A percentile compares a stretch with the other conserved stretches of the same genome.
These are phyloP conservation scores for Candida neerlandica DNA, from an alignment of 1,139 yeast genomes.

Conservation along the genomic window DNA sequence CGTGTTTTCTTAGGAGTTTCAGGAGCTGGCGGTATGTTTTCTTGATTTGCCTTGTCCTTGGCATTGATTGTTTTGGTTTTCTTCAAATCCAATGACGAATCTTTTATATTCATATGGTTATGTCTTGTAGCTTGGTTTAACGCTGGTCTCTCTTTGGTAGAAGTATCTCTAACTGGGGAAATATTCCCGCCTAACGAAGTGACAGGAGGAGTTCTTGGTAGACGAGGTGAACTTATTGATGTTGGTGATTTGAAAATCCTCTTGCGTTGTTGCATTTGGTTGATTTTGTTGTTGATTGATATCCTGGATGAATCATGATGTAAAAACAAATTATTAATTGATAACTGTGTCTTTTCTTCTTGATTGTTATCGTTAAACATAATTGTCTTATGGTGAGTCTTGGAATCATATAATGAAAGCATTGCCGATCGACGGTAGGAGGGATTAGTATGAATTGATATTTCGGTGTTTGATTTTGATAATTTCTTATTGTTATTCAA, in stretches of 20 bases:
- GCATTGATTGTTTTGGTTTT: conserved; percentile 21
- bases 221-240: conserved; percentile 8
- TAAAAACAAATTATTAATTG: conserved; percentile 40
- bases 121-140: conserved; percentile 22
- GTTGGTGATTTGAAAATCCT: conserved; percentile 14
- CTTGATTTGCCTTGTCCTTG: conserved; percentile 12
- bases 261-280: conserved; percentile 22
- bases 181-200: conserved; percentile 6
- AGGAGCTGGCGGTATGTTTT: conserved; percentile 10
- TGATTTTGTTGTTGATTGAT: conserved; percentile 37
- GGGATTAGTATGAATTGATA: conserved; percentile 51
- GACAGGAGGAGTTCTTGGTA: conserved; percentile 5
- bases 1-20: conserved; percentile 26
- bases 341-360: conserved; percentile 43
- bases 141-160: conserved; percentile 2
- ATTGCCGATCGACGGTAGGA: conserved; percentile 57
- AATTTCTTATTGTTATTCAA: conserved; percentile 22
- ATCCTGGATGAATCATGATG: conserved; percentile 46
- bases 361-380: conserved; percentile 33
- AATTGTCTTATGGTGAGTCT: conserved; percentile 38
- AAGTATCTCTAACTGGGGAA: conserved; percentile 9
- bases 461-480: conserved; percentile 40
- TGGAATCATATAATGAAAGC: conserved; percentile 52
- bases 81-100: conserved; percentile 45
- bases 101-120: conserved; percentile 44